These are phyloP conservation scores for Pseudogymnoascus sp. DNA, from an alignment of 2,329 filamentous ascomycete species.

Conservation along the genomic window DNA sequence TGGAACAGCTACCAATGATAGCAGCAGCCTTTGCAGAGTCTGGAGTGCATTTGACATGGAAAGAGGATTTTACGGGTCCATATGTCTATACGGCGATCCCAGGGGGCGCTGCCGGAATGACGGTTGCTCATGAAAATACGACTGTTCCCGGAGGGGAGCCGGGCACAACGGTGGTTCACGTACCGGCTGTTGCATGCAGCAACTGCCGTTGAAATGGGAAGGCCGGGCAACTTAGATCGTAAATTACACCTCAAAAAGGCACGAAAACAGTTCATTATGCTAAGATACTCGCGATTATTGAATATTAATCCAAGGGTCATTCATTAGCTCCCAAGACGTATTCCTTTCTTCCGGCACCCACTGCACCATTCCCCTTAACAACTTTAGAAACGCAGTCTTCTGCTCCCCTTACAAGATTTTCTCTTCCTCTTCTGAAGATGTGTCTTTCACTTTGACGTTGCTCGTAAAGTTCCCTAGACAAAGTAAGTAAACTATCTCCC, in stretches of 20 bases:
- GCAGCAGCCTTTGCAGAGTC: background rate
- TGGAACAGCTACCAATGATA: background rate
- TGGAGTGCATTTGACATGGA: background rate
- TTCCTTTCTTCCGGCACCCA: slow-evolving; percentile 29
- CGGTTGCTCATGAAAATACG: background rate
- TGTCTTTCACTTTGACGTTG: slow-evolving; percentile 11
- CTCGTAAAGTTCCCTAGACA: slow-evolving; percentile 12
- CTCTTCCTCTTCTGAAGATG: slow-evolving; percentile 14
- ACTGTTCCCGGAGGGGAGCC: background rate
- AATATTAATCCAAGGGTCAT: slow-evolving; percentile 27
- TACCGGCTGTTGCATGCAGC: background rate
- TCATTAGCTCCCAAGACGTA: slow-evolving; percentile 27
- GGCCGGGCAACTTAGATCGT: no score
- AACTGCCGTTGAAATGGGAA: background rate
- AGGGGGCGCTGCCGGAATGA: background rate
- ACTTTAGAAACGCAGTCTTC: slow-evolving; percentile 25
- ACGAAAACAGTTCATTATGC: background rate
- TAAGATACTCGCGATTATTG: background rate
- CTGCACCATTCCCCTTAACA: slow-evolving; percentile 26
- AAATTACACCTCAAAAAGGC: background rate
- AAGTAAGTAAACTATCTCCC: background rate
- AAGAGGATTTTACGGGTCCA: background rate
- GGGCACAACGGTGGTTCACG: background rate
- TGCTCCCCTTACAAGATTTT: slow-evolving; percentile 25
- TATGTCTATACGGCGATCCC: background rate